Evolutionary conservation across 1,284 basidiomycete genomes (phyloP).

Genomic region (Leccinum variabile): DNA sequence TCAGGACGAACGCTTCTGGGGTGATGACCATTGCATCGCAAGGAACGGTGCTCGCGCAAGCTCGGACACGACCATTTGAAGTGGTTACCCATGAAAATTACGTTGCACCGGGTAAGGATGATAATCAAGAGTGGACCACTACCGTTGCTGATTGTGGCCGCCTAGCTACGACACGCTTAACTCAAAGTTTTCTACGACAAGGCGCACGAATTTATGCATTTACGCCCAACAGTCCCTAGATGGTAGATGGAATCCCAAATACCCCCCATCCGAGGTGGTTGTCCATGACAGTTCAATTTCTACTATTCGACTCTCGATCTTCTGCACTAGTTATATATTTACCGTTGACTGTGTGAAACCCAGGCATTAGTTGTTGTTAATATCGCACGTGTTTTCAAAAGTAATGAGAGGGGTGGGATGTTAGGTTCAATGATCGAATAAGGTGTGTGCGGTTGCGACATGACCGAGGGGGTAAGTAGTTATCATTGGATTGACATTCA

Average conservation of each 20-base stretch:
- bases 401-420: constrained; percentile 11
- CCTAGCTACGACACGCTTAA: constrained; percentile 43
- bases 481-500: constrained; percentile 15
- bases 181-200: constrained; percentile 74
- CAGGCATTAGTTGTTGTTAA: constrained; percentile 16
- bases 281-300: constrained; percentile 15
- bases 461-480: neutral
- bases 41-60: constrained; percentile 62
- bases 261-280: constrained; percentile 11
- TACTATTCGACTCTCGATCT: constrained; percentile 32
- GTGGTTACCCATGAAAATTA: constrained; percentile 73
- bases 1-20: constrained; percentile 53
- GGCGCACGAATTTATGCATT: constrained; percentile 73
- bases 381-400: constrained; percentile 24
- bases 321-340: constrained; percentile 30
- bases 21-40: constrained; percentile 48
- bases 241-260: constrained; percentile 21
- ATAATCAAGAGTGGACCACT: constrained; percentile 22
- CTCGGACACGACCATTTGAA: constrained; percentile 73
- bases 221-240: constrained; percentile 37
- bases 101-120: constrained; percentile 70
- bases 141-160: constrained; percentile 28
- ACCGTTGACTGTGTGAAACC: constrained; percentile 18
- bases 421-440: neutral
- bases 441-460: neutral